Evolutionary conservation across 768 basidiomycete genomes (phyloP).

Genomic region (Termitomyces sp.): DNA sequence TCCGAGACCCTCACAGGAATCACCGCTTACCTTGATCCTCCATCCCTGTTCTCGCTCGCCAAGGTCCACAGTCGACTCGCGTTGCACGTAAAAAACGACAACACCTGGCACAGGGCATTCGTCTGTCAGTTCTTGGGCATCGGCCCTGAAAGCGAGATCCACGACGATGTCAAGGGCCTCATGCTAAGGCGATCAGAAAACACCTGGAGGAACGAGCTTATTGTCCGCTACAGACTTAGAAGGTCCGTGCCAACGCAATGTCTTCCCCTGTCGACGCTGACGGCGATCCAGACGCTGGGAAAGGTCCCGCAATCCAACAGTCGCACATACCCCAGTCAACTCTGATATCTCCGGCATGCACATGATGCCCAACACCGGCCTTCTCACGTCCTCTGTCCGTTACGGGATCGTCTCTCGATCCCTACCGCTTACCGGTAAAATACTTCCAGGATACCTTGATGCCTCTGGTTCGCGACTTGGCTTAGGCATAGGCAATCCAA

Average conservation of each 20-base stretch:
- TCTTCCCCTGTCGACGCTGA: background rate
- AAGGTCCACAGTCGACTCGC: conserved; percentile 45
- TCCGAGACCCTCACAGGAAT: conserved; percentile 71
- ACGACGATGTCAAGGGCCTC: conserved; percentile 38
- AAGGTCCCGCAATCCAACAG: conserved; percentile 49
- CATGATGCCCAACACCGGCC: conserved; percentile 47
- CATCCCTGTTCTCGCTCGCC: conserved; percentile 52
- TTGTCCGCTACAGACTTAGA: conserved; percentile 46
- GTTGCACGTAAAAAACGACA: conserved; percentile 69
- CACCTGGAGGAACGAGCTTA: conserved; percentile 70
- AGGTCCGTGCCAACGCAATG: conserved; percentile 32
- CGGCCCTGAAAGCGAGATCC: conserved; percentile 54
- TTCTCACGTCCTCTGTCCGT: conserved; percentile 57
- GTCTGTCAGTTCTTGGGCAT: conserved; percentile 62
- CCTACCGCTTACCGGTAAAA: conserved; percentile 59
- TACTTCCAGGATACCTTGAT: conserved; percentile 66
- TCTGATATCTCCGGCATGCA: conserved; percentile 53
- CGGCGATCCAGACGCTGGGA: conserved; percentile 57
- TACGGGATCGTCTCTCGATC: conserved; percentile 75
- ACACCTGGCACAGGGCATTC: conserved; percentile 77
- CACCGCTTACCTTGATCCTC: conserved; percentile 66
- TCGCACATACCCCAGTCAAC: conserved; percentile 60
- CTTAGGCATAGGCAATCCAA: conserved; percentile 65
- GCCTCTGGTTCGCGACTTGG: conserved; percentile 54
- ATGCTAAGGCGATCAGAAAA: conserved; percentile 48